phyloP scores from a whole-genome alignment of 2,329 filamentous ascomycete species.

The Paecilomyces formosus region DNA sequence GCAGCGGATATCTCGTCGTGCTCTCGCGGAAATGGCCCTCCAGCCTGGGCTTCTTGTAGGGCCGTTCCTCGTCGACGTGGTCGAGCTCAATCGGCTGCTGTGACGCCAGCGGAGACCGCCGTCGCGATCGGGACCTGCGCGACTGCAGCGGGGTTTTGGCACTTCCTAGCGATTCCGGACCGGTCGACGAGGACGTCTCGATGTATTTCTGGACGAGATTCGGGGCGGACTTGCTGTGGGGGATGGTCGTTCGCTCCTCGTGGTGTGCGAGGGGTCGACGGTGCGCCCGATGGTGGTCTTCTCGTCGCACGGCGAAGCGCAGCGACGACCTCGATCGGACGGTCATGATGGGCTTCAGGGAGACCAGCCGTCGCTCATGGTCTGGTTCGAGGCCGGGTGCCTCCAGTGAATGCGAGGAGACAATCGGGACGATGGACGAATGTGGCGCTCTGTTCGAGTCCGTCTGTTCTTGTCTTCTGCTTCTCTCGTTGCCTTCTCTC shows the following conservation, averaged over 20 bases:
- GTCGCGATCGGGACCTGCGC: background rate
- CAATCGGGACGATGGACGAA: background rate
- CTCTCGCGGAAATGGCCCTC: constrained; percentile 7
- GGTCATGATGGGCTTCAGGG: constrained; percentile 16
- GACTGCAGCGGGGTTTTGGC: background rate
- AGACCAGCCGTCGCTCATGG: background rate
- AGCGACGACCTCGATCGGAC: constrained; percentile 25
- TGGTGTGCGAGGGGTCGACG: constrained; percentile 18
- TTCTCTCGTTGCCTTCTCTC: background rate
- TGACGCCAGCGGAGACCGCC: background rate
- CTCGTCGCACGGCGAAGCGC: constrained; percentile 26
- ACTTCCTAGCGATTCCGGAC: background rate
- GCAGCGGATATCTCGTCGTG: constrained; percentile 11
- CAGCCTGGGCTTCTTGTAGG: constrained; percentile 8
- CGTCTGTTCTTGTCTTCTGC: background rate
- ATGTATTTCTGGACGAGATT: background rate
- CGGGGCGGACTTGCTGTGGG: constrained; percentile 8
- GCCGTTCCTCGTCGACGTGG: constrained; percentile 4
- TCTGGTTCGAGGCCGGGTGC: background rate
- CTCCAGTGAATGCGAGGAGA: background rate
- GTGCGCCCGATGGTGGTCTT: constrained; percentile 15
- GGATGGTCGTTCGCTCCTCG: constrained; percentile 11
- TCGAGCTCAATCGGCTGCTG: background rate
- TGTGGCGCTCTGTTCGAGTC: background rate
- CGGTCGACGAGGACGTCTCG: background rate